Evolutionary conservation across 1,139 yeast species (phyloP).

Genomic region (Hyphopichia burtonii): DNA sequence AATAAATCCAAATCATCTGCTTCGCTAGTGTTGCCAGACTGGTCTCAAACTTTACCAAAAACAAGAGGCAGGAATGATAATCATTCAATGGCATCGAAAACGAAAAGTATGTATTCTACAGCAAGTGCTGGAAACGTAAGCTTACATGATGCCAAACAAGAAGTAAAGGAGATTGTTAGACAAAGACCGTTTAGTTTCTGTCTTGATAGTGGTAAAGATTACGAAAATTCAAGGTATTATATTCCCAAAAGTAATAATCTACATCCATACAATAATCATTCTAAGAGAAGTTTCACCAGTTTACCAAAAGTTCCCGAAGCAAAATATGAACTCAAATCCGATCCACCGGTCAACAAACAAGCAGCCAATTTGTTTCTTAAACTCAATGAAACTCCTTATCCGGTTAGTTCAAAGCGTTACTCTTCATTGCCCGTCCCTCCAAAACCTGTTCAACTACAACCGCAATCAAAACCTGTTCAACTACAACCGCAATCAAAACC

Average conservation of each 20-base stretch:
- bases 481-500: not conserved
- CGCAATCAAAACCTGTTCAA: not conserved
- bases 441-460: not conserved
- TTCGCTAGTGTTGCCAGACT: too few relatives aligned
- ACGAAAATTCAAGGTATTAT: constrained; percentile 29
- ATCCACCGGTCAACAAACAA: not conserved
- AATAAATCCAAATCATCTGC: too few relatives aligned
- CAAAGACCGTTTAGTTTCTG: constrained; percentile 33
- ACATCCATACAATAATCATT: not conserved
- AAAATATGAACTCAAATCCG: not conserved
- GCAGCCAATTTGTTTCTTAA: not conserved
- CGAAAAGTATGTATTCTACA: constrained; percentile 2
- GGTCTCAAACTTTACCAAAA: not conserved
- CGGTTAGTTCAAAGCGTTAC: not conserved
- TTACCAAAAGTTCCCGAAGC: constrained; percentile 1
- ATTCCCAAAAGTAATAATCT: constrained; percentile 9
- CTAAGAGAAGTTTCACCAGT: not conserved
- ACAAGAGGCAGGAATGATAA: not conserved
- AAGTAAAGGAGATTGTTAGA: constrained; percentile 21
- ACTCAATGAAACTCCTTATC: not conserved
- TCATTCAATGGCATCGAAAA: not conserved
- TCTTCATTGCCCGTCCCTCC: not conserved
- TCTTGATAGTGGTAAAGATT: constrained; percentile 33
- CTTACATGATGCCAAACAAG: constrained; percentile 15
- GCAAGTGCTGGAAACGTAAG: constrained; percentile 6